Evolutionary conservation across 176 grass and related monocot species (phyloP).

Genomic region (Tuctoria greenei): DNA sequence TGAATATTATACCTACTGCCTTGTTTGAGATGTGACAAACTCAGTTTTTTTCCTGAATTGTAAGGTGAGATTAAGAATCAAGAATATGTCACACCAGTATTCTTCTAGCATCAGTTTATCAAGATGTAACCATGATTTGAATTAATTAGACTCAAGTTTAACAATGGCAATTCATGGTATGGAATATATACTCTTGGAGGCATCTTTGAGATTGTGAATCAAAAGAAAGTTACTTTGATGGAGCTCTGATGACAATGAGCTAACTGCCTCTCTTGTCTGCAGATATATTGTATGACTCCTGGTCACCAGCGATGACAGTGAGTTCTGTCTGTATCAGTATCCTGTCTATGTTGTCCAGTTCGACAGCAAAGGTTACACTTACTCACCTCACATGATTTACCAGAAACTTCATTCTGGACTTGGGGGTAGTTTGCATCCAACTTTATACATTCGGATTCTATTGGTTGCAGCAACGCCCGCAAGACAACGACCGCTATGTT

Average conservation of each 20-base stretch:
- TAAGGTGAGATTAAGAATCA: not conserved
- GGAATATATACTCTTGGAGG: not conserved
- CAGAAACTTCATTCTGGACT: not conserved
- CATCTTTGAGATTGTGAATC: not conserved
- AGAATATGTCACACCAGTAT: not conserved
- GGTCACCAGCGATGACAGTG: slow-evolving; percentile 94
- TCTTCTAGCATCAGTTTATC: not conserved
- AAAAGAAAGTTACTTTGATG: not conserved
- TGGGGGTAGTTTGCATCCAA: not conserved
- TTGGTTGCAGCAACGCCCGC: slow-evolving; percentile 69
- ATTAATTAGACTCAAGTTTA: not conserved
- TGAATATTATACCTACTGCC: not conserved
- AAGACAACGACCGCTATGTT: slow-evolving; percentile 84
- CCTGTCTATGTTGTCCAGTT: slow-evolving; percentile 95
- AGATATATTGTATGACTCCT: slow-evolving; percentile 97
- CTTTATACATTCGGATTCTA: slow-evolving; percentile 5
- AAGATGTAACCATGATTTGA: not conserved
- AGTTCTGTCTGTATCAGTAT: slow-evolving; percentile 95
- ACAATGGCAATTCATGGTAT: not conserved
- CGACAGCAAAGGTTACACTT: slow-evolving; percentile 65
- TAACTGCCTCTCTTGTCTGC: slow-evolving; percentile 13
- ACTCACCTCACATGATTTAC: not conserved
- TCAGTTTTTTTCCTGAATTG: not conserved
- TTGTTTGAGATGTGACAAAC: not conserved
- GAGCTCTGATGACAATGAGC: not conserved